Base-by-base conservation (phyloP, 2,329 filamentous ascomycete genomes). In the Balansia obtecta region DNA sequence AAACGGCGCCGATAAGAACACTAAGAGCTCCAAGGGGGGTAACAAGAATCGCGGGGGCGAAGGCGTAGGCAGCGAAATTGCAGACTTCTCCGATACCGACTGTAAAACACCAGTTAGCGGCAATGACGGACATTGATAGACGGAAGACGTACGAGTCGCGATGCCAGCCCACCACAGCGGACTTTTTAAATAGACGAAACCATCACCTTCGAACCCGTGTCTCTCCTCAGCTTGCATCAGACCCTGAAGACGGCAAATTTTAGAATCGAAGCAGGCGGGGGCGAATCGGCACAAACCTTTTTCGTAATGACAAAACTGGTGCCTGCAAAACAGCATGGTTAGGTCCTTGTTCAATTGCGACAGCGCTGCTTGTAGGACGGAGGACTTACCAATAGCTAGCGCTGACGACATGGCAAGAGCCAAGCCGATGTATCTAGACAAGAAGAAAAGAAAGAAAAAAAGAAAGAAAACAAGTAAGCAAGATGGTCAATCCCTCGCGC, bases 241-340 rank as follows among this genome's bases (percentile, higher is more conserved):
- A 57, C 91, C 91, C 85, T 91, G 40, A 30, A 33, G n/a, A 40
- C 5, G 13, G 38, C 4, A 13, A 8, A 22, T 11, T 43, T 44
- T 11, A 22, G 33, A 39, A 27, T 50, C 18, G n/a, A 16, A 32
- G 16, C 18, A 16, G 20, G 32, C 50, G 18, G 16, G 32, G 2
- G 4, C 44, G 8, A 34, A 37, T 37, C 18, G 22, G 30, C 4
- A 18, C 39, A 58, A 62, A 93, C 87, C 79, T 96, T 97, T 73
- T 98, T 98, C 45, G 94, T 98, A 62, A 98, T 96, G 59, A 98
- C 91, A 68, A 98, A 98, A 77, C 90, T 95, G 48, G 88, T 89
- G 63, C 89, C 88, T 93, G 60, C 43, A 41, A 52, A 39, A 40
- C 43, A 45, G 52, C 50, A 56, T 64, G 52, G 56, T 64, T 48